phyloP scores from a whole-genome alignment of 225 moss, liverwort and hornwort genomes.

The Bryum argenteum region DNA sequence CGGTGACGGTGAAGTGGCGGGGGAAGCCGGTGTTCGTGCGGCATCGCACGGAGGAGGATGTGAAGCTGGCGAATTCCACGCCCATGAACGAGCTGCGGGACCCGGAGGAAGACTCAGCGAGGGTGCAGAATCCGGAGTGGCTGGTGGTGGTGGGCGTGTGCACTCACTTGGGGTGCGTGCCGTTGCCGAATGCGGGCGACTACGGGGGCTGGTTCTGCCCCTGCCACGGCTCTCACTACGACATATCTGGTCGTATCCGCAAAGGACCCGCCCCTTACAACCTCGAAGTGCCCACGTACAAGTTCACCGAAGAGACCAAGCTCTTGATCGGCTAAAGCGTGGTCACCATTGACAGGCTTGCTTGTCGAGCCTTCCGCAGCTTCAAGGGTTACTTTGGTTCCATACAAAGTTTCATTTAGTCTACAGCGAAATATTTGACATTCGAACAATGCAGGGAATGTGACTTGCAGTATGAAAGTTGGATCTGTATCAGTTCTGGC shows the following conservation, averaged over 20 bases:
- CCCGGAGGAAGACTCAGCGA: slow-evolving; percentile 45
- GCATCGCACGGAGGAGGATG: slow-evolving; percentile 49
- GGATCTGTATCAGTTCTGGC: too few relatives aligned
- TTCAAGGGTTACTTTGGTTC: not conserved
- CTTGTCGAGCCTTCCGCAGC: too few relatives aligned
- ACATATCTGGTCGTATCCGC: slow-evolving; percentile 53
- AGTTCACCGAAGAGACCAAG: slow-evolving; percentile 44
- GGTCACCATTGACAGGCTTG: not conserved
- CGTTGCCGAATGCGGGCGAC: slow-evolving; percentile 55
- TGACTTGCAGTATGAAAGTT: too few relatives aligned
- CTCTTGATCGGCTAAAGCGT: slow-evolving; percentile 47
- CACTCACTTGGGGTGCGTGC: slow-evolving; percentile 60
- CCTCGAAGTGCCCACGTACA: slow-evolving; percentile 51
- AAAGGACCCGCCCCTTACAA: slow-evolving; percentile 59
- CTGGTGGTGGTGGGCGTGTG: slow-evolving; percentile 59
- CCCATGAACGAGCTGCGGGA: slow-evolving; percentile 54
- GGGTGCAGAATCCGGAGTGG: slow-evolving; percentile 56
- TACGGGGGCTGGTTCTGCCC: slow-evolving; percentile 64
- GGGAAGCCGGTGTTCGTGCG: slow-evolving; percentile 63
- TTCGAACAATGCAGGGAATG: too few relatives aligned
- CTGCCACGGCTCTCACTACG: slow-evolving; percentile 59
- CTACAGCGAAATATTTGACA: too few relatives aligned
- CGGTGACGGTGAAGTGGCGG: slow-evolving; percentile 61
- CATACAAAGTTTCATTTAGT: too few relatives aligned
- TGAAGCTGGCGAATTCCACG: slow-evolving; percentile 53